Base-by-base conservation (phyloP, 2,329 filamentous ascomycete species). In the Monosporascus sp. region DNA sequence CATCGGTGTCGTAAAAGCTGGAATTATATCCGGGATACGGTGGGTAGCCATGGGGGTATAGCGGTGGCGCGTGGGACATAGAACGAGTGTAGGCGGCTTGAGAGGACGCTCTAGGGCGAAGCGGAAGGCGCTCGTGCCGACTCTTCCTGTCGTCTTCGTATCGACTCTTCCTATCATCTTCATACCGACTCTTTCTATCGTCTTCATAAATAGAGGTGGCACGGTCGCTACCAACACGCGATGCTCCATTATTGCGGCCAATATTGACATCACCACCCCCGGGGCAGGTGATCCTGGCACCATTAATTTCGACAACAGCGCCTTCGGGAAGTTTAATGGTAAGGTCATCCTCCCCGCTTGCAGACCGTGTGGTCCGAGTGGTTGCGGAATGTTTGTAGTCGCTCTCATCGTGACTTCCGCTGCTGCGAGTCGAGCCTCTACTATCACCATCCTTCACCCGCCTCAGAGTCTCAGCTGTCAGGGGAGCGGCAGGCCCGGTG, bases 181-280 rank as follows among this genome's bases (percentile, higher is more conserved):
- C 26, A 7, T 28, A 28, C 68, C 51, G 70, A 69, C 52, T 63
- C 46, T 64, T 66, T 35, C 72, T 71, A 49, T 82, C 79, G 26
- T 84, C 80, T 4, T 74, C 69, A 52, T 78, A 78, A 37, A 75
- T 65, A 51, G 76, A 77, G 64, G 74, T 78, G 14, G 73, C 74
- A 51, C 72, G 72, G 56, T 86, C 82, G 61, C 79, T 82, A 48
- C 73, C 77, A 48, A 71, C 68, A 9, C 72, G 68, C 46, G 69
- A 63, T 51, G 59, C 62, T 24, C 65, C 66, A 37, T 73, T 71
- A 53, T 69, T 68, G 49, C 54, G 68, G 61, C 57, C 69, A 62
- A 84, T 78, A 57, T 78, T 83, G 60, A 86, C 81, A 61, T 84
- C 81, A 22, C 81, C 81, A 38, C 81, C 82, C 49, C 83, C 78